phyloP scores from a whole-genome alignment of 495 filamentous ascomycete species.

The Penicillium lividum region DNA sequence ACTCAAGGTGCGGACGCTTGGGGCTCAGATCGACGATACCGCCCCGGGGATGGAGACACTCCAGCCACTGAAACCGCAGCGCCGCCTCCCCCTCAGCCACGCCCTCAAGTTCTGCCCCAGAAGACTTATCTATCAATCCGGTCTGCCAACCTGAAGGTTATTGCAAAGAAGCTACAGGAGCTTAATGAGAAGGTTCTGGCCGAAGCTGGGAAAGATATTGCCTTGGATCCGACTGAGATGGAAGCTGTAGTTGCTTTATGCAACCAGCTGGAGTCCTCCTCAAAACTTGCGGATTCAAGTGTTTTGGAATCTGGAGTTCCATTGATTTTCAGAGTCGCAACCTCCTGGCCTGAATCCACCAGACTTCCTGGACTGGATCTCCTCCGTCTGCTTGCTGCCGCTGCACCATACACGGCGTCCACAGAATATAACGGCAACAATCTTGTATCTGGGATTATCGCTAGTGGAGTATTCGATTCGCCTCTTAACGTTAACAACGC shows the following conservation, averaged over 20 bases:
- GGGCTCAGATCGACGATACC: slow-evolving; percentile 75
- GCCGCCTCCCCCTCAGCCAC: slow-evolving; percentile 39
- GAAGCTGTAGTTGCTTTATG: slow-evolving; percentile 55
- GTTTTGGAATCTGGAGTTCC: slow-evolving; percentile 51
- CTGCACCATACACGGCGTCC: slow-evolving; percentile 59
- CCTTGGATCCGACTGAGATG: slow-evolving; percentile 71
- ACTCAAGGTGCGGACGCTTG: slow-evolving; percentile 65
- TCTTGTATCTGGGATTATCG: slow-evolving; percentile 43
- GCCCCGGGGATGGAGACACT: slow-evolving; percentile 68
- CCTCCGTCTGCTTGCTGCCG: slow-evolving; percentile 73
- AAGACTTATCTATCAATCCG: slow-evolving; percentile 77
- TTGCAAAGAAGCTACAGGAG: slow-evolving; percentile 72
- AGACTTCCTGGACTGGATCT: slow-evolving; percentile 85
- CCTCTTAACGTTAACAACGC: slow-evolving; percentile 67
- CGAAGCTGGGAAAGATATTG: slow-evolving; percentile 69
- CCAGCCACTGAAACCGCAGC: slow-evolving; percentile 31
- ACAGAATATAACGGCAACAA: slow-evolving; percentile 58
- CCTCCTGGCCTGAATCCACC: slow-evolving; percentile 73
- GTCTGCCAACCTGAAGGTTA: slow-evolving; percentile 59
- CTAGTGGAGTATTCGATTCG: slow-evolving; percentile 57
- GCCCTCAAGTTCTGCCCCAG: slow-evolving; percentile 72
- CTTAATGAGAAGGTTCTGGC: slow-evolving; percentile 67
- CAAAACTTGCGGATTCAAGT: slow-evolving; percentile 34
- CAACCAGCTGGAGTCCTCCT: slow-evolving; percentile 55
- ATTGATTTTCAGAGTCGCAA: slow-evolving; percentile 65